Conservation (phyloP, 257 asterid species). For the Pogostemon cablin region DNA sequence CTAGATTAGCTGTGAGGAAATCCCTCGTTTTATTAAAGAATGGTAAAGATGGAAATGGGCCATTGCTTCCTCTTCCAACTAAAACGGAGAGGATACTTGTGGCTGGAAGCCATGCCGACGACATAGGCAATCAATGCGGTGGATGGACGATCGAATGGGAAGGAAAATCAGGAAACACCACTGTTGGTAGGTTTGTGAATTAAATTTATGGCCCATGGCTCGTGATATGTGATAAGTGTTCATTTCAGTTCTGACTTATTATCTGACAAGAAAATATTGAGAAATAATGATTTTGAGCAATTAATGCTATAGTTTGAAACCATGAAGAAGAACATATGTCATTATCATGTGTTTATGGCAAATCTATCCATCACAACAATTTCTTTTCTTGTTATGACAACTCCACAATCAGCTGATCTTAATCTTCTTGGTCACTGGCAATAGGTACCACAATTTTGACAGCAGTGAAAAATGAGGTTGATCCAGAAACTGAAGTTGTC, state of each 20-base stretch:
- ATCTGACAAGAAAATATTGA: conserved; percentile 4
- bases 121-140: conserved; percentile 69
- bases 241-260: conserved; percentile 3
- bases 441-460: conserved; percentile 59
- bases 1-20: conserved; percentile 81
- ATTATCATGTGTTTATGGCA: too few species aligned
- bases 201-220: background rate
- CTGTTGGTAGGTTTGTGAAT: conserved; percentile 39
- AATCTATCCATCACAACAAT: background rate
- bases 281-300: background rate
- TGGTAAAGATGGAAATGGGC: conserved; percentile 46
- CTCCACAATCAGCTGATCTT: background rate
- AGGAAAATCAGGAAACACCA: conserved; percentile 46
- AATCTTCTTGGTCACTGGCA: background rate
- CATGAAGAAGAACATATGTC: too few species aligned
- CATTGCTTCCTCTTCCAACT: conserved; percentile 58
- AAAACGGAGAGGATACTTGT: conserved; percentile 47
- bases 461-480: conserved; percentile 45
- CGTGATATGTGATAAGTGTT: background rate
- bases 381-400: background rate
- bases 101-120: conserved; percentile 59
- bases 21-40: conserved; percentile 74
- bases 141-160: conserved; percentile 74
- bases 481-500: conserved; percentile 48
- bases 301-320: too few species aligned